Evolutionary conservation across 2,329 filamentous ascomycete species (phyloP), one percentile per base, ranked within the genome.

Genomic region (Phaeosphaeriaceae sp.): DNA sequence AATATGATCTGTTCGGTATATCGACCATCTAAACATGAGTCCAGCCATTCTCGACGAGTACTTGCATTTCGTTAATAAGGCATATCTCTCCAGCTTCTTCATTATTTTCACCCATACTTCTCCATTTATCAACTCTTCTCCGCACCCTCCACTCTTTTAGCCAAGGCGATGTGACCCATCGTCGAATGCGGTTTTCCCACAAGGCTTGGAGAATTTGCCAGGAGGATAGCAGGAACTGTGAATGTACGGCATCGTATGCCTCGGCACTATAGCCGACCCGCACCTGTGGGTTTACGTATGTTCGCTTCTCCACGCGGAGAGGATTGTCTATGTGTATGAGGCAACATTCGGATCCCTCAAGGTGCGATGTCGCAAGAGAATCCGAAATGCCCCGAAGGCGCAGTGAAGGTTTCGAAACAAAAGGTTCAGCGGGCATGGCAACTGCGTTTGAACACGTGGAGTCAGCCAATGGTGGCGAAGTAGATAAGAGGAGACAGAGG

Each of bases 321-420:
- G 82, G 82, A 61, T 89, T 90, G 63, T 90, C 87, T 3, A 83
- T 82, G 65, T 90, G 87, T 47, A 90, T 84, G 48, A 92, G 81
- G 68, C 89, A 92, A 74, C 88, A 91, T 71, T 92, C 88, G 13
- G 84, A 88, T n/a, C 80, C 88, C 70, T 91, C 89, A 21, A 91
- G 76, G 63, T 89, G 87, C 18, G 76, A 63, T 2, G 56, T 48
- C 0, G 79, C 79, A 2, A 92, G 79, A 6, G 78, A 80, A 63
- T 89, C 86, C 0, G 81, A 64, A 18, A 88, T 76, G 4, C 79
- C 85, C 9, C 87, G 82, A 69, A 89, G 89, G 12, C 72, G 76
- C 0, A 88, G 75, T 0, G 71, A 61, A 7, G 65, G 40, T 5
- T 40, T 30, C 12, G 44, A 58, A 52, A 35, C 15, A 28, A 60